Base-by-base conservation (phyloP, 176 grass and related monocot genomes). In the Aegilops umbellulata region DNA sequence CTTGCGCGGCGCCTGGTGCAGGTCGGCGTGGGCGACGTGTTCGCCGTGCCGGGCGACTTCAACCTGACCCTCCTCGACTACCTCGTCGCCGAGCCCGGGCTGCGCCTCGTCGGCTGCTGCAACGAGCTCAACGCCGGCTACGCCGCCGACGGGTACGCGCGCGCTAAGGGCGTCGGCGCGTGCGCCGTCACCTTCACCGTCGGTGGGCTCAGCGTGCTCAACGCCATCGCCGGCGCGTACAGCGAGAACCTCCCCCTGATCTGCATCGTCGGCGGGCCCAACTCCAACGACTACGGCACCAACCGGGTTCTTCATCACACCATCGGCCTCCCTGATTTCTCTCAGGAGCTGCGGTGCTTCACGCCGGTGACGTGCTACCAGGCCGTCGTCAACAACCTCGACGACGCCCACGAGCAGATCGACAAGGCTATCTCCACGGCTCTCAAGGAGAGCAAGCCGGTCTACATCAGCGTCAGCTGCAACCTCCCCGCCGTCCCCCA, bases 371-470 rank as follows among this genome's bases (percentile, higher is more conserved):
- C 91, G 1, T 35, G 29, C 20, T 15, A 14, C 53, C 51, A 92
- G 89, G 92, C 94, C 0, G 94, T 92, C 57, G 92, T 94, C 49
- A 94, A 85, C 79, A 90, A 94, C 36, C 74, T 94, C 51, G 94
- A 94, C 12, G 94, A 97, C 58, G 94, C 87, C 92, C 94, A 90
- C 53, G 92, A 94, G 85, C 90, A 91, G 85, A 97, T 97, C 82
- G 87, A 97, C 74, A 97, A 97, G 0, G 94, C 94, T 15, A 92
- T 97, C 66, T 69, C 89, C 10, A 97, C 92, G 94, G 94, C 92
- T 2, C 76, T 90, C 1, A 94, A 77, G 82, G 91, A 97, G 82
- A 92, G 94, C 92, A 97, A 94, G 83, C 94, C 92, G 3, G 94
- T 94, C 27, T 97, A 97, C 77, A 87, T 97, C 70, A 97, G 89